phyloP scores from a whole-genome alignment of 2,329 filamentous ascomycete species.

The Neonectria ditissima region DNA sequence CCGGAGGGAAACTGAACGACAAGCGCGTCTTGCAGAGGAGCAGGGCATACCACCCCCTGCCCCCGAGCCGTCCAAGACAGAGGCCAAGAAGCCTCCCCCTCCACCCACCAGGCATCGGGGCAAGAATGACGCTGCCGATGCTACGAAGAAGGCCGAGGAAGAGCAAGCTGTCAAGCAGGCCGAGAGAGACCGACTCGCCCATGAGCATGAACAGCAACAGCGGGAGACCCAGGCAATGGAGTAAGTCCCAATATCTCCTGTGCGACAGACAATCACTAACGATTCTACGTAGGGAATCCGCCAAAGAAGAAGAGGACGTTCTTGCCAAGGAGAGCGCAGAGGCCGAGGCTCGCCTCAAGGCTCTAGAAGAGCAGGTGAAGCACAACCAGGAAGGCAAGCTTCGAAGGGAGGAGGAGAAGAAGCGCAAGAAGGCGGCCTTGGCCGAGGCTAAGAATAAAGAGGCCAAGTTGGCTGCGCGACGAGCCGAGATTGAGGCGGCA shows the following conservation, averaged over 20 bases:
- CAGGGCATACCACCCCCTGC: slow-evolving; percentile 72
- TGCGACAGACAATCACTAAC: not conserved
- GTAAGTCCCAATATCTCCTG: slow-evolving; percentile 68
- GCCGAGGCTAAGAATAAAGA: slow-evolving; percentile 92
- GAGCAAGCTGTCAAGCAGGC: slow-evolving; percentile 67
- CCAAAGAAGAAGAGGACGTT: slow-evolving; percentile 81
- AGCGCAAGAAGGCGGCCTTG: slow-evolving; percentile 86
- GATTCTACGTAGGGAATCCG: slow-evolving; percentile 71
- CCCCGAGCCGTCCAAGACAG: slow-evolving; percentile 58
- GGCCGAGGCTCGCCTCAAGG: slow-evolving; percentile 83
- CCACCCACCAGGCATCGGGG: slow-evolving; percentile 80
- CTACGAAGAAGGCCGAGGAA: slow-evolving; percentile 68
- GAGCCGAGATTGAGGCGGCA: slow-evolving; percentile 92
- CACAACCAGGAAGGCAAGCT: slow-evolving; percentile 94
- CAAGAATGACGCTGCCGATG: slow-evolving; percentile 68
- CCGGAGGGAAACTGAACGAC: slow-evolving; percentile 86
- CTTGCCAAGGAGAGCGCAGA: slow-evolving; percentile 83
- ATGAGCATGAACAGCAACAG: slow-evolving; percentile 82
- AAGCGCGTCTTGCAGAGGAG: slow-evolving; percentile 85
- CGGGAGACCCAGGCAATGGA: slow-evolving; percentile 80
- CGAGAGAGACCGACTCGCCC: slow-evolving; percentile 73
- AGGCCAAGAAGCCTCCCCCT: slow-evolving; percentile 76
- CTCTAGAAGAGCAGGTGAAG: slow-evolving; percentile 92
- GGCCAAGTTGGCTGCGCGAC: slow-evolving; percentile 82
- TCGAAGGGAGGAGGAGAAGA: slow-evolving; percentile 97